Base-by-base conservation (phyloP, 192 early-diverging fungal genomes). In the Linnemannia hyalina region DNA sequence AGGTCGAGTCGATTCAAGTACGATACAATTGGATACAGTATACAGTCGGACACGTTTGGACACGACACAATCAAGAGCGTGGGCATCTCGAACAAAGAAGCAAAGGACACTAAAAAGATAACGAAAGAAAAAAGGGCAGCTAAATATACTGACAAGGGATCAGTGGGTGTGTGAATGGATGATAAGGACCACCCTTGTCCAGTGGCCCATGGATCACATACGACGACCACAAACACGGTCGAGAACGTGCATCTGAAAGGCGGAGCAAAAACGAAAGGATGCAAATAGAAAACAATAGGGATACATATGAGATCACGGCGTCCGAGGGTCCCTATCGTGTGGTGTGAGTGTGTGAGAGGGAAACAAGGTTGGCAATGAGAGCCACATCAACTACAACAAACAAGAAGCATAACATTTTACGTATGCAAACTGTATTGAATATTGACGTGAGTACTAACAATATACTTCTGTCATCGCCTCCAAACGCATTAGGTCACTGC, bases 401-500 rank as follows among this genome's bases (percentile, higher is more conserved):
- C 44, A 54, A 93, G 95, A 81, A 95, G 26, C 70, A 32, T 71
- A 18, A 11, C 10, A 44, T 11, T 46, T 23, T 60, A n/a, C 29
- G 35, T 26, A 13, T 32, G 55, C 22, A 22, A 60, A 5, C 8
- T 23, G n/a, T 40, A 40, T 40, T 40, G 38, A 40, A 15, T 65
- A 65, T 65, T 65, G 60, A 65, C 60, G 60, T 23, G 70, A 46
- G 70, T 29, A 70, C 38, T 36, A 70, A 52, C 6, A 36, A 20
- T 35, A 36, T 23, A 22, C 52, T 11, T 3, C 44, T 46, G 44
- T 70, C 68, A 9, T 20, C 36, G 13, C 44, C 8, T 52, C 54
- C 35, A 29, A 7, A 40, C 26, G 10, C 15, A 60, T 83, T 78
- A 98, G 92, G 91, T 94, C 78, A 92, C 93, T 74, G 93, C 97